These are phyloP conservation scores for Camellia japonica DNA, from an alignment of 148 eudicot species.

Conservation along the genomic window DNA sequence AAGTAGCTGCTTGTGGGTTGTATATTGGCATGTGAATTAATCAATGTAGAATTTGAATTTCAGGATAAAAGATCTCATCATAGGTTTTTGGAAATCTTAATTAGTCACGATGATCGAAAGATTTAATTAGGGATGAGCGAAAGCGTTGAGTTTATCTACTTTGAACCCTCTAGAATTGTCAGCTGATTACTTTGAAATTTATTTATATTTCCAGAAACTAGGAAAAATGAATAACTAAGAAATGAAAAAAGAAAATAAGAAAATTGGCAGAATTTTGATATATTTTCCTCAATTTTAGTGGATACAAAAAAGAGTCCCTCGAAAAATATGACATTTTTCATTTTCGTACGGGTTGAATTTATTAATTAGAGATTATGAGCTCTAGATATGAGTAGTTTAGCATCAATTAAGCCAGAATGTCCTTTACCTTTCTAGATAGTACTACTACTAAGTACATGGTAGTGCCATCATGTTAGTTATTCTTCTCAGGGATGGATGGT, in stretches of 20 bases:
- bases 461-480: background rate
- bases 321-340: background rate
- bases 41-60: background rate
- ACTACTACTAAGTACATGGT: background rate
- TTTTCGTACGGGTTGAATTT: background rate
- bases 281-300: background rate
- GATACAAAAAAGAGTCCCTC: background rate
- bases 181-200: background rate
- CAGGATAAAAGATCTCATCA: background rate
- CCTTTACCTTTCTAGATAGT: background rate
- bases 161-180: background rate
- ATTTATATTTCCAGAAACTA: background rate
- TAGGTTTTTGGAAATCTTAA: background rate
- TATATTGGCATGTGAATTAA: background rate
- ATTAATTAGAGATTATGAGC: background rate
- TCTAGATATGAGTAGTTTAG: background rate
- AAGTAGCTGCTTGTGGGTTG: background rate
- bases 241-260: background rate
- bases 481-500: background rate
- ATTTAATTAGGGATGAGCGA: background rate
- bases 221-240: background rate
- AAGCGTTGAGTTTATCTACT: background rate
- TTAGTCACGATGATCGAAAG: background rate
- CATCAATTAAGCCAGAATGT: background rate
- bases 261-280: background rate